These are phyloP conservation scores for Penicillium bialowiezense DNA, from an alignment of 495 filamentous ascomycete species.

Conservation along the genomic window DNA sequence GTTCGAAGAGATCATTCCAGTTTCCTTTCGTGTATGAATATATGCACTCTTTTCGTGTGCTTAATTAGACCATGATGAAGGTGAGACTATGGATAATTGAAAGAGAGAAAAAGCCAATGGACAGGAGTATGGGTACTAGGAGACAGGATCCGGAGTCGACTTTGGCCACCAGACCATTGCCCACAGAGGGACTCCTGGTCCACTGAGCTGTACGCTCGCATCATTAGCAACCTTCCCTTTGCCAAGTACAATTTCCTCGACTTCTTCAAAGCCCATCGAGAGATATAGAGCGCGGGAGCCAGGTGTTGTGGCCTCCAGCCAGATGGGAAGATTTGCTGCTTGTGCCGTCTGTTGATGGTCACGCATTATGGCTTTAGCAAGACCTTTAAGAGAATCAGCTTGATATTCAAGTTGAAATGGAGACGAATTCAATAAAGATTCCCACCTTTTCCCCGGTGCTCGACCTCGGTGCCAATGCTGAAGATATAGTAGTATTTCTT, in stretches of 20 bases:
- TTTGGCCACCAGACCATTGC: constrained; percentile 35
- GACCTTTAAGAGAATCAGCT: constrained; percentile 11
- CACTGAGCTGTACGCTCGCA: constrained; percentile 18
- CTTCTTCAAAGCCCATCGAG: constrained; percentile 26
- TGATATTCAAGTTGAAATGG: background rate
- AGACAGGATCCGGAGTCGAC: background rate
- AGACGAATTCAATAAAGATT: background rate
- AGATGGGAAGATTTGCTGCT: constrained; percentile 24
- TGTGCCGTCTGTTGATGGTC: constrained; percentile 19
- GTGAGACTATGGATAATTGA: background rate
- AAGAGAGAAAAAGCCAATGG: background rate
- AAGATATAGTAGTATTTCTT: constrained; percentile 28
- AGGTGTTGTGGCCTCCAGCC: constrained; percentile 27
- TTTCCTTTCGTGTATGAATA: no score
- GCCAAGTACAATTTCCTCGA: constrained; percentile 23
- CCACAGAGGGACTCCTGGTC: constrained; percentile 23
- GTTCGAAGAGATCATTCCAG: no score
- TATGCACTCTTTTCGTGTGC: no score
- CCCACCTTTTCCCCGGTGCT: constrained; percentile 28
- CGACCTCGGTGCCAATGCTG: constrained; percentile 25
- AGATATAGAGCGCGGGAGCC: constrained; percentile 23
- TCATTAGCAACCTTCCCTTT: constrained; percentile 24
- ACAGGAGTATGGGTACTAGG: background rate
- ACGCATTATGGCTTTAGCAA: constrained; percentile 24
- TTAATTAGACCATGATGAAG: background rate